These are phyloP conservation scores for Pythium biforme DNA, from an alignment of 352 stramenopile genomes.

Conservation along the genomic window DNA sequence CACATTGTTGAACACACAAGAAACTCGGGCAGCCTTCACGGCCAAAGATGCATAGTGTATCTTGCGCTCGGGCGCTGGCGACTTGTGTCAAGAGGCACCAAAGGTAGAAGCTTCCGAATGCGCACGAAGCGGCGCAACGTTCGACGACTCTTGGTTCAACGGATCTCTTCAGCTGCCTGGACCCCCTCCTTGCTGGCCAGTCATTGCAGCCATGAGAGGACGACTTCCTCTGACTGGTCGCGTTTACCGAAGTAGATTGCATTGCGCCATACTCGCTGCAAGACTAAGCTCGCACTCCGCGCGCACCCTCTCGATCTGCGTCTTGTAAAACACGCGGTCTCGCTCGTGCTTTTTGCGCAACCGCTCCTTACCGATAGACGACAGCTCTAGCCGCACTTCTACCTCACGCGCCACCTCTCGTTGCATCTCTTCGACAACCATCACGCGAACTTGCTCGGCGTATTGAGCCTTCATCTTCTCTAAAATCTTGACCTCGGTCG, in stretches of 20 bases:
- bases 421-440: constrained; percentile 62
- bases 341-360: constrained; percentile 51
- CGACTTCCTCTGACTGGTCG: not conserved
- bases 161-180: not conserved
- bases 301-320: constrained; percentile 61
- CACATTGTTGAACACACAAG: not conserved
- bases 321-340: constrained; percentile 50
- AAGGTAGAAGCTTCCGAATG: not conserved
- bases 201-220: not conserved
- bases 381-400: constrained; percentile 46
- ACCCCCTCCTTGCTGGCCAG: too few relatives aligned
- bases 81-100: not conserved
- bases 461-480: constrained; percentile 68
- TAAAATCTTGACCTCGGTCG: constrained; percentile 52
- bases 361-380: constrained; percentile 38
- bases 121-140: constrained; percentile 7
- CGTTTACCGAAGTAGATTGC: constrained; percentile 65
- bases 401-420: constrained; percentile 63
- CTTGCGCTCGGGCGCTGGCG: too few relatives aligned
- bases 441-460: constrained; percentile 43
- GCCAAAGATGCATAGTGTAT: too few relatives aligned
- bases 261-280: constrained; percentile 56
- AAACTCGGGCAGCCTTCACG: not conserved
- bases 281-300: constrained; percentile 69
- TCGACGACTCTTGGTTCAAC: constrained; percentile 5